phyloP scores from a whole-genome alignment of 495 filamentous ascomycete species.

The Penicillium lividum region DNA sequence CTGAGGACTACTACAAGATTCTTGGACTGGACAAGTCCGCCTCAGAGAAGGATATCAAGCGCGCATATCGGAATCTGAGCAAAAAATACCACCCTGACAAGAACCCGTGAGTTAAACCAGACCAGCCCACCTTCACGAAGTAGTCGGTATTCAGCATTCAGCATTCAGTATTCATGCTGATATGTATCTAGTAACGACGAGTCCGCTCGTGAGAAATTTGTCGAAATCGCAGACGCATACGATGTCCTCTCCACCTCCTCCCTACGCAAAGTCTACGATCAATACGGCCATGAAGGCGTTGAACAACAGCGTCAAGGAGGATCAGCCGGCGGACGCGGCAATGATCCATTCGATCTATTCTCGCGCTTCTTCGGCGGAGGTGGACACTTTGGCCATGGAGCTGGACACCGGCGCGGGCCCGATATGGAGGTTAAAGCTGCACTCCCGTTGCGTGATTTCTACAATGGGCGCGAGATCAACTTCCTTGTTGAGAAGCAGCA shows the following conservation, averaged over 20 bases:
- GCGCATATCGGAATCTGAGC: conserved; percentile 88
- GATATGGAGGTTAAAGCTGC: conserved; percentile 86
- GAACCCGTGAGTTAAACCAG: conserved; percentile 74
- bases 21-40: conserved; percentile 80
- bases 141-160: neutral
- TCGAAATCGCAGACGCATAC: conserved; percentile 94
- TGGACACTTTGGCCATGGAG: conserved; percentile 73
- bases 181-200: conserved; percentile 62
- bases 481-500: conserved; percentile 92
- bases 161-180: neutral
- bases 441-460: conserved; percentile 90
- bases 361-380: conserved; percentile 95
- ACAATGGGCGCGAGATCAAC: conserved; percentile 80
- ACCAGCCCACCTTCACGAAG: neutral
- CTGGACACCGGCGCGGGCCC: conserved; percentile 77
- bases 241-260: conserved; percentile 84
- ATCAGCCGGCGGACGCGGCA: conserved; percentile 51
- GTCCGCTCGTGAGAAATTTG: conserved; percentile 86
- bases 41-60: conserved; percentile 88
- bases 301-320: conserved; percentile 79
- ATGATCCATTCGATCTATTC: conserved; percentile 98
- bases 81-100: conserved; percentile 99
- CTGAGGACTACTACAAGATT: conserved; percentile 93
- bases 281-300: conserved; percentile 89
- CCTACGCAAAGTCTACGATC: conserved; percentile 89